Base-by-base conservation (phyloP, 1,284 basidiomycete species). In the Ustilago cynodontis region DNA sequence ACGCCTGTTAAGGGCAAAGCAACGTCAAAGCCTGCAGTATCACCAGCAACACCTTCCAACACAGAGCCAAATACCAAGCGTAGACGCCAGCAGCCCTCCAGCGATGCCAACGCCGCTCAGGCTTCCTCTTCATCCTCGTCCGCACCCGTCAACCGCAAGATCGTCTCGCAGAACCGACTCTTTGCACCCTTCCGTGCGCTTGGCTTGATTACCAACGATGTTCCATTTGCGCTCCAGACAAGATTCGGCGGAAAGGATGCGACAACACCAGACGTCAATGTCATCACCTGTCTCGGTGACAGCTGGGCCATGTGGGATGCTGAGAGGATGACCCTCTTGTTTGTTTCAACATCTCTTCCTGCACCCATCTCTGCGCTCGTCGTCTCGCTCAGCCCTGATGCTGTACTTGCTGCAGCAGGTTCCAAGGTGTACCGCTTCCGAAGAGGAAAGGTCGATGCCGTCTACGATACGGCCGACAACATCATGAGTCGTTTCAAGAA, bases 271-370 rank as follows among this genome's bases (percentile, higher is more conserved):
- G 82, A 85, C 43, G 77, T 84, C 59, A 92, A 93, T 51, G 88
- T 99, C 54, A 87, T 98, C 47, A 97, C 95, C 14, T 95, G 93
- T 80, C 87, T 98, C 6, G 96, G 96, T 16, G 90, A 89, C 72
- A 91, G 93, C 78, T 99, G 96, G 96, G 93, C 94, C 22, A 89
- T 98, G 87, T 99, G 96, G 96, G 94, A 98, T 83, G 94, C 94
- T 14, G 93, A 91, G 35, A 93, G 92, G 87, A 95, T 99, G 93
- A 90, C 90, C 18, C 87, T 99, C 53, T 88, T 98, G 52, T 98
- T 99, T 85, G 94, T 97, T 68, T 94, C 95, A 92, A 92, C 94
- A 10, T 92, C 95, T 82, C 89, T 91, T 14, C 89, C 89, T 10
- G 89, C 91, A 22, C 89, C 90, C 33, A 95, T 99, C 76, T 89